Evolutionary conservation across 495 filamentous ascomycete species (phyloP), one percentile per base, ranked within the genome.

Genomic region (Penicillium chermesinum): DNA sequence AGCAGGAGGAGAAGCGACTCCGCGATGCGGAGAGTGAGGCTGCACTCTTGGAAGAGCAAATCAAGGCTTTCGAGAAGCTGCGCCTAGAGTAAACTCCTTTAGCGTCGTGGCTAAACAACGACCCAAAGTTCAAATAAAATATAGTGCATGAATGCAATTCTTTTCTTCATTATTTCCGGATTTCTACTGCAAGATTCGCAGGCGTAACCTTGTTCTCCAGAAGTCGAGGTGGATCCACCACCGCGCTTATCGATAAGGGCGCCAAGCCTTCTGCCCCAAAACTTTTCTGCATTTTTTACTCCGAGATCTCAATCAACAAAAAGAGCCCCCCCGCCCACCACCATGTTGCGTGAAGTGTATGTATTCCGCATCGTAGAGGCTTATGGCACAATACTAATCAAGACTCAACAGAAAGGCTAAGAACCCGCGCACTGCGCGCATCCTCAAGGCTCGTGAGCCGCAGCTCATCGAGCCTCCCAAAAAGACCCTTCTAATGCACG

Each of bases 371-470:
- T 15, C 34, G 30, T 9, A 15, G 3, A n/a, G 30, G 19, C 12
- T 2, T 17, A 20, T 13, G 4, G 0, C 3, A 17, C 15, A 1
- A n/a, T 13, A n/a, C 15, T 45, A 45, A 34, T 25, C 0, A 18
- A 14, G 2, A 14, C 12, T 33, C 41, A 49, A 1, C 57, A 91
- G 87, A 62, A 93, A 94, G 80, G 89, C 93, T 50, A 84, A 86
- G 55, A 96, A 88, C 65, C 89, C 91, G 47, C 89, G 93, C 76
- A 91, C 88, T 34, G 94, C 91, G 76, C 85, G 93, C 46, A 87
- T 86, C 41, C 83, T 96, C 58, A 93, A 94, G 63, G 88, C 91
- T 67, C 83, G 85, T 53, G 89, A 83, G 52, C 88, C 94, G n/a
- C 94, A 96, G 65, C 66, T 78, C 42, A 72, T 83, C 65, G 93